Conservation (phyloP, 305 asterid species). For the Nicotiana rustica region DNA sequence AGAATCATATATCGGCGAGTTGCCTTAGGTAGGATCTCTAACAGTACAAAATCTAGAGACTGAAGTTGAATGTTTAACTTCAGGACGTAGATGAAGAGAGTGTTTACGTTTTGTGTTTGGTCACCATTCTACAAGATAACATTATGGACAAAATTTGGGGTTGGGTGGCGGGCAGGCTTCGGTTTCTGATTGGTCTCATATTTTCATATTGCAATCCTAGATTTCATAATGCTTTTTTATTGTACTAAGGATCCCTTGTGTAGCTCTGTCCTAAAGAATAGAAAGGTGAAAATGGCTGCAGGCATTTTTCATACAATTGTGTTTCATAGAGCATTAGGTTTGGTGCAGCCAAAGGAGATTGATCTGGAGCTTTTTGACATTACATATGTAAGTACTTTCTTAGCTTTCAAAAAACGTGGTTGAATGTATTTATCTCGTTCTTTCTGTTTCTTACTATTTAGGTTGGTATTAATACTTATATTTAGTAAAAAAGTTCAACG, state of each 20-base stretch:
- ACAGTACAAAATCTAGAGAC: background rate
- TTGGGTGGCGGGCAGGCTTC: background rate
- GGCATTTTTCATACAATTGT: slow-evolving; percentile 87
- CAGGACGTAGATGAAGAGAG: background rate
- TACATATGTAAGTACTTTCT: slow-evolving; percentile 70
- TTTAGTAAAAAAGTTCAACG: too few species aligned
- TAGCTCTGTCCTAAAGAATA: slow-evolving; percentile 34
- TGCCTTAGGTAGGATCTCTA: slow-evolving; percentile 11
- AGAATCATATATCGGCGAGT: background rate
- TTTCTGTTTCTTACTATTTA: background rate
- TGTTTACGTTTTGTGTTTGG: background rate
- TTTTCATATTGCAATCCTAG: background rate
- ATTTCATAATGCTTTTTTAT: background rate
- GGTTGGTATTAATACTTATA: background rate
- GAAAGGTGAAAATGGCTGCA: slow-evolving; percentile 52
- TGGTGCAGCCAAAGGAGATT: slow-evolving; percentile 92
- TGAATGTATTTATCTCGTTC: background rate
- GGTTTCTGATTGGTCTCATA: slow-evolving; percentile 4
- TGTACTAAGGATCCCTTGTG: slow-evolving; percentile 10
- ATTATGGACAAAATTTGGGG: background rate
- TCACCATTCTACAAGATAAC: background rate
- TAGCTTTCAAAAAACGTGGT: slow-evolving; percentile 22
- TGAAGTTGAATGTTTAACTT: background rate
- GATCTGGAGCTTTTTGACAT: slow-evolving; percentile 97
- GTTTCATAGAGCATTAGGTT: slow-evolving; percentile 96